Percentiles rank a stretch among this genome's conserved stretches.
phyloP scores from a whole-genome alignment of 306 rosid species.

The Fragaria iinumae region DNA sequence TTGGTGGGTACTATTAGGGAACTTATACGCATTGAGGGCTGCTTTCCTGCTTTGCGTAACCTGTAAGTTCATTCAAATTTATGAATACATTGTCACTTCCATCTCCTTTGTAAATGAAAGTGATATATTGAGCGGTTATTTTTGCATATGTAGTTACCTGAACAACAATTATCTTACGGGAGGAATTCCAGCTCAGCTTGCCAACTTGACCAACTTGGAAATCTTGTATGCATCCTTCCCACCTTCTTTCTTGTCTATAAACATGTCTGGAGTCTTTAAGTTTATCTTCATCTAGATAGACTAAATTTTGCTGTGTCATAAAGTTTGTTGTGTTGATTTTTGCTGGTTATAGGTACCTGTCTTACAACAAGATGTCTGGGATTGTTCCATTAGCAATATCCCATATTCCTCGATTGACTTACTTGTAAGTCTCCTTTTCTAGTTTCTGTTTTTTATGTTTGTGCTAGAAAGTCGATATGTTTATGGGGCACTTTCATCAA shows the following conservation, averaged over 20 bases:
- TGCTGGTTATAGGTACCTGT: slow-evolving; percentile 69
- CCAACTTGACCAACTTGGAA: slow-evolving; percentile 89
- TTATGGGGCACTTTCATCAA: slow-evolving; percentile 1
- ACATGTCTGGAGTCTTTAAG: background rate
- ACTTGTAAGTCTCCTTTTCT: slow-evolving; percentile 68
- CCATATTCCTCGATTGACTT: slow-evolving; percentile 76
- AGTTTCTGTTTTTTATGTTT: background rate
- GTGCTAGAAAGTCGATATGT: slow-evolving; percentile 18
- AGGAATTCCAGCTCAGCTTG: slow-evolving; percentile 92
- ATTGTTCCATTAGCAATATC: slow-evolving; percentile 78
- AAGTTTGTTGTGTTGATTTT: slow-evolving; percentile 3
- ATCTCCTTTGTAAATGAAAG: slow-evolving; percentile 4
- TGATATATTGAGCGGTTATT: slow-evolving; percentile 16
- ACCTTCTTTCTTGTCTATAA: background rate
- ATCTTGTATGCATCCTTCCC: slow-evolving; percentile 62
- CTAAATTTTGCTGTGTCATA: background rate
- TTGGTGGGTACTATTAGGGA: slow-evolving; percentile 97
- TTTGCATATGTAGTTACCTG: slow-evolving; percentile 55
- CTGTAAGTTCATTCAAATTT: slow-evolving; percentile 53
- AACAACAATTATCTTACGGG: slow-evolving; percentile 94
- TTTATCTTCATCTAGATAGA: background rate
- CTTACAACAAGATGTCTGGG: slow-evolving; percentile 94
- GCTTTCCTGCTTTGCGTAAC: slow-evolving; percentile 92
- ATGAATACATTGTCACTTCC: slow-evolving; percentile 6
- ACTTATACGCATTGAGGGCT: slow-evolving; percentile 92